Evolutionary conservation across 2,329 filamentous ascomycete genomes (phyloP).

Genomic region (Aspergillus awamori): DNA sequence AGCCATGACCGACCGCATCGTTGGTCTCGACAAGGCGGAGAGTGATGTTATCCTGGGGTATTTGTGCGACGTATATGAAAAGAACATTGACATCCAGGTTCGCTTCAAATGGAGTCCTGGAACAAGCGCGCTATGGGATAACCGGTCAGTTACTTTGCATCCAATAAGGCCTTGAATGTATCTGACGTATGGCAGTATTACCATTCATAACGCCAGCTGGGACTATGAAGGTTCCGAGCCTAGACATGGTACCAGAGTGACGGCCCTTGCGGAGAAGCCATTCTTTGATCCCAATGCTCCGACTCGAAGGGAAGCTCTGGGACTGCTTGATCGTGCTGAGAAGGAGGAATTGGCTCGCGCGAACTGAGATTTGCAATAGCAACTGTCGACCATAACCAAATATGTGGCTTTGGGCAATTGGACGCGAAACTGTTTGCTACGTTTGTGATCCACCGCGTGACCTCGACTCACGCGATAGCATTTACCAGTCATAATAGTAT

Average conservation of each 20-base stretch:
- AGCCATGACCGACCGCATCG: conserved; percentile 68
- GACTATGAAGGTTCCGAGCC: conserved; percentile 70
- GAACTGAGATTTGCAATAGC: neutral
- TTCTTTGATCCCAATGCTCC: conserved; percentile 67
- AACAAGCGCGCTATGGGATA: conserved; percentile 65
- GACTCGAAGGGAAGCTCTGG: conserved; percentile 67
- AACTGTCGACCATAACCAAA: neutral
- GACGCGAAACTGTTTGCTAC: no score
- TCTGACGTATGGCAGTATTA: conserved; percentile 54
- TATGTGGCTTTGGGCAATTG: no score
- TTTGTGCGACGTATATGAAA: conserved; percentile 69
- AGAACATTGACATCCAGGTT: conserved; percentile 71
- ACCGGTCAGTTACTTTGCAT: conserved; percentile 51
- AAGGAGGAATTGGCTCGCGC: conserved; percentile 25
- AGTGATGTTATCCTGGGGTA: conserved; percentile 70
- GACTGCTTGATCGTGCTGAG: conserved; percentile 63
- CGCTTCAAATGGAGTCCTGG: conserved; percentile 70
- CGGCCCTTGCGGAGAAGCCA: conserved; percentile 70
- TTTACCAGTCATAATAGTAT: no score
- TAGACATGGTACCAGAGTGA: conserved; percentile 72
- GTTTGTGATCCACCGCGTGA: no score
- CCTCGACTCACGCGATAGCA: no score
- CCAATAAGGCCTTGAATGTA: no score
- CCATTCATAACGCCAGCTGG: conserved; percentile 74
- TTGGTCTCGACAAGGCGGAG: conserved; percentile 69